Evolutionary conservation across 2,329 filamentous ascomycete genomes (phyloP), one percentile per base, ranked within the genome.

Genomic region (Pestalotiopsis sp.): DNA sequence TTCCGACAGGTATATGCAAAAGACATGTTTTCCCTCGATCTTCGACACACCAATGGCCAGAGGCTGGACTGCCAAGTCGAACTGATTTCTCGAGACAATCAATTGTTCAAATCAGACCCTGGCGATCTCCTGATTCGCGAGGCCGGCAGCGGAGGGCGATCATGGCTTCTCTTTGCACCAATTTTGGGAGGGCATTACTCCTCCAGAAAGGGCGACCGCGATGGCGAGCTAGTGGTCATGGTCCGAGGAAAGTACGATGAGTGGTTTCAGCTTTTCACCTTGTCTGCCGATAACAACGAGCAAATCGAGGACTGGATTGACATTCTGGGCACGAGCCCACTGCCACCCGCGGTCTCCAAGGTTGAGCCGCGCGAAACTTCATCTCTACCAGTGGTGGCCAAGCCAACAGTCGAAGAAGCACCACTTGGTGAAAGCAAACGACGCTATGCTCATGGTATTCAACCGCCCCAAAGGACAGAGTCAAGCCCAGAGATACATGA

Each of bases 71-170:
- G 96, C 77, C 92, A 93, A 74, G 89, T 97, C 17, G 96, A 99
- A 78, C 79, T 99, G 38, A 86, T 98, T 14, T 88, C 95, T 72
- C 90, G 96, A 76, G 95, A 98, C 76, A 94, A 94, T 74, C 85
- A 90, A 27, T 85, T 87, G n/a, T 87, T 89, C 63, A 85, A 87
- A 45, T 87, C 88, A 3, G 88, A 91, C 71, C 84, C 88, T 63
- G 94, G 95, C 6, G 96, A 99, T 78, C 79, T 99, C n/a, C 87
- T 99, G 25, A 92, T 99, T 68, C 95, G 95, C 73, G 95, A 98
- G 79, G 90, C 94, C n/a, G 94, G 94, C 59, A 87, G 89, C 66
- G 86, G 87, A 5, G 90, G 92, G 14, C 89, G 90, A 66, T 84
- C 85, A 36, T 98, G 94, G 90, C 87, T 99, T 4, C 86, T 99